Evolutionary conservation across 768 basidiomycete genomes (phyloP), one percentile per base, ranked within the genome.

Genomic region (Termitomyces sp.): DNA sequence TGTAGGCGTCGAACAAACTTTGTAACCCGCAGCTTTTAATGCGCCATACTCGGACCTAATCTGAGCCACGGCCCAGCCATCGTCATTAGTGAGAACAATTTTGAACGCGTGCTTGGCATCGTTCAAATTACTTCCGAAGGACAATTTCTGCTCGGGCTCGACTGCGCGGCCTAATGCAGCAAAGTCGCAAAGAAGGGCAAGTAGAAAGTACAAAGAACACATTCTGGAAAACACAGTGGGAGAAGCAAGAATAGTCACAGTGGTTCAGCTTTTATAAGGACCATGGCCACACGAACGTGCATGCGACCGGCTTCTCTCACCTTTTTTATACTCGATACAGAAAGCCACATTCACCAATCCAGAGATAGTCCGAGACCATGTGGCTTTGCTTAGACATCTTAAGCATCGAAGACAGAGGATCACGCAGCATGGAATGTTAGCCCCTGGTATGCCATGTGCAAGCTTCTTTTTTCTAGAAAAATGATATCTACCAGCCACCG

Each of bases 61-160:
- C 6, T 45, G 66, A 14, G 76, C 75, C 7, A 69, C 68, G 0
- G 77, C 77, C 76, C 76, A 78, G 5, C 67, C 65, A 45, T 67
- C 35, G 6, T 37, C 35, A 37, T 37, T 37, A 5, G 35, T 37
- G 6, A 37, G 35, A 15, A 37, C 35, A 9, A 37, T 37, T 17
- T 37, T 37, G 35, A 15, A 15, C 35, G 15, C 35, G 6, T 37
- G 35, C 35, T 17, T 37, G 15, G 15, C 35, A 34, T 34, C 34
- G 34, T 34, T 34, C 34, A 14, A 34, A 14, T 12, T 34, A 34
- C 34, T 34, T 68, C 2, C 9, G 9, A 10, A 9, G 30, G 8
- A 9, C 9, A 52, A 66, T 60, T 59, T 64, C 49, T 34, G 34
- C 58, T 59, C 8, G 17, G 24, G 19, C 21, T 44, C 21, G 15